Evolutionary conservation across 345 rosid genomes (phyloP).

Genomic region (Eucalyptus cladocalyx): DNA sequence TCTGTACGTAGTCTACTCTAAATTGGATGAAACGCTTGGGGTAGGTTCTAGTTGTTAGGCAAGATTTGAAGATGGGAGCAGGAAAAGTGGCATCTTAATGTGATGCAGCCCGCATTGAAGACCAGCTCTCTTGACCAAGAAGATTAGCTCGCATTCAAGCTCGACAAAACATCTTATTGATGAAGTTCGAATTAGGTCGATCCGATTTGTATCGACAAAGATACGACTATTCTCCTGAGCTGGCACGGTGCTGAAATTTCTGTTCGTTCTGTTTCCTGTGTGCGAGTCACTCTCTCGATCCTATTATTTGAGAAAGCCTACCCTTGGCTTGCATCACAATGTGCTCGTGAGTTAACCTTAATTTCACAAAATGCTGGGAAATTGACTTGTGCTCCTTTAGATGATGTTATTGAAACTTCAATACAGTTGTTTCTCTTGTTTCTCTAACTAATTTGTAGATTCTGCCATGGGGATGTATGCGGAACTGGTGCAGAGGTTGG

Average conservation of each 20-base stretch:
- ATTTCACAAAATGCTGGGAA: not conserved
- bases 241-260: too few relatives aligned
- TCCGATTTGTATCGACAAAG: too few relatives aligned
- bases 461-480: constrained; percentile 89
- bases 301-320: too few relatives aligned
- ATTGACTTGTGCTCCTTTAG: not conserved
- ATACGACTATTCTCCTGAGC: too few relatives aligned
- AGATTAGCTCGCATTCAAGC: too few relatives aligned
- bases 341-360: constrained; percentile 51
- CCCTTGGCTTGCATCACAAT: too few relatives aligned
- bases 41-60: constrained; percentile 81
- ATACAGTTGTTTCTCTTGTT: not conserved
- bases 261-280: too few relatives aligned
- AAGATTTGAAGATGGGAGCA: constrained; percentile 76
- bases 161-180: too few relatives aligned
- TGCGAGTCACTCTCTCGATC: too few relatives aligned
- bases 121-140: too few relatives aligned
- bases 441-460: constrained; percentile 24
- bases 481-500: constrained; percentile 59
- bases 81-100: constrained; percentile 85
- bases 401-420: not conserved
- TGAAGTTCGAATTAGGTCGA: too few relatives aligned
- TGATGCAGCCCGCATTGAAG: too few relatives aligned
- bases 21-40: not conserved
- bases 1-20: not conserved